Evolutionary conservation across 2,329 filamentous ascomycete species (phyloP).

Genomic region (Xylaria sp.): DNA sequence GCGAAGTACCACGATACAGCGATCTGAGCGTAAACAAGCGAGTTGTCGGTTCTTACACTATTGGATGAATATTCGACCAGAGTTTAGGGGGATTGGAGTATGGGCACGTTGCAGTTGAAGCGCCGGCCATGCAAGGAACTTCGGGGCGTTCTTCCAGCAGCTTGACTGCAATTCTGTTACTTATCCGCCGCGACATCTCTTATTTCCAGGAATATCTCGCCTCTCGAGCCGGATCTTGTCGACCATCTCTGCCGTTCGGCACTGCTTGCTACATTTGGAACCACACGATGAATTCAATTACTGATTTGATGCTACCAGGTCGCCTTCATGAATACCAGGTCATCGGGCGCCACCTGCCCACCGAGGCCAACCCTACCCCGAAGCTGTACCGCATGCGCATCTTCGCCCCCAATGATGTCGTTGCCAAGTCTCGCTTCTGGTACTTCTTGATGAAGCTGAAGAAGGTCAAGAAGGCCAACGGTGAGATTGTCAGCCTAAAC

Average conservation of each 20-base stretch:
- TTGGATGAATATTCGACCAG: background rate
- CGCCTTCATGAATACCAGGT: conserved; percentile 99
- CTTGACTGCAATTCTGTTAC: background rate
- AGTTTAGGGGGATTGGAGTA: background rate
- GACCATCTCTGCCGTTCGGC: background rate
- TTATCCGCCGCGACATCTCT: background rate
- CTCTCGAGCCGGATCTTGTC: background rate
- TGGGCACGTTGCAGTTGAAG: background rate
- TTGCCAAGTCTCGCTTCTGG: conserved; percentile 99
- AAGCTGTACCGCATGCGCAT: conserved; percentile 99
- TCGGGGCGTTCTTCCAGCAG: background rate
- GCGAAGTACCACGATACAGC: background rate
- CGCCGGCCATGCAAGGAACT: background rate
- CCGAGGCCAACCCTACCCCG: conserved; percentile 94
- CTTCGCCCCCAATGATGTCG: conserved; percentile 96
- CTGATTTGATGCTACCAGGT: conserved; percentile 69
- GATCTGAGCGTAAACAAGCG: background rate
- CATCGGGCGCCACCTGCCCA: conserved; percentile 99
- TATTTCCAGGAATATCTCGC: background rate
- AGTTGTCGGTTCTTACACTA: background rate
- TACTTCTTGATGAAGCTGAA: conserved; percentile 99
- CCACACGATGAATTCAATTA: conserved; percentile 26
- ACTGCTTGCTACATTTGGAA: conserved; percentile 4
- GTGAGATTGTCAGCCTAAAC: conserved; percentile 98
- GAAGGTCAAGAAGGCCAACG: conserved; percentile 99